Conservation (phyloP, 2,329 filamentous ascomycete species). For the Aspergillus sp. region DNA sequence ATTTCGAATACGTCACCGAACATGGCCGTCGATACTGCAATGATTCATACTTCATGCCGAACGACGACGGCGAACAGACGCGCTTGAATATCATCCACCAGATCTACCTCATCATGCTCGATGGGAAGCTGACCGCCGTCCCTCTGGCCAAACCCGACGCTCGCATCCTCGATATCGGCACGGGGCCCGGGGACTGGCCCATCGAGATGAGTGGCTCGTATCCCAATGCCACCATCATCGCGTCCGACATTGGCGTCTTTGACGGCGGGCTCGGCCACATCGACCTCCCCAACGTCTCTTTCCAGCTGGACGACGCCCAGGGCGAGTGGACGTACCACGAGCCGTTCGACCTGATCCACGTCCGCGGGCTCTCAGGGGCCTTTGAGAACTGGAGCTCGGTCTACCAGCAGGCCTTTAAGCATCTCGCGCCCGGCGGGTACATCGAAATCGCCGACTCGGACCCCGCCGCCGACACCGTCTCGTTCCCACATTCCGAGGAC, state of each 20-base stretch:
- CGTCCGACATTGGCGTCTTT: slow-evolving; percentile 25
- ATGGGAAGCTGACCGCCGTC: slow-evolving; percentile 32
- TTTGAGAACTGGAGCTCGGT: slow-evolving; percentile 48
- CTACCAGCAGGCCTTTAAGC: slow-evolving; percentile 46
- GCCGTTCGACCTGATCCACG: slow-evolving; percentile 50
- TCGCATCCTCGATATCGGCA: slow-evolving; percentile 45
- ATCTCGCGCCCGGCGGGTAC: slow-evolving; percentile 46
- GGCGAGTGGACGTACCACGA: slow-evolving; percentile 48
- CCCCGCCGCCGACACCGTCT: slow-evolving; percentile 26
- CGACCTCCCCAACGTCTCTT: slow-evolving; percentile 42
- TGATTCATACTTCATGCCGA: slow-evolving; percentile 64
- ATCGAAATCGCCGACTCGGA: slow-evolving; percentile 48
- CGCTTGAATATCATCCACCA: slow-evolving; percentile 63
- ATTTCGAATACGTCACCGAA: slow-evolving; percentile 57
- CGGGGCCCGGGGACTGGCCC: slow-evolving; percentile 52
- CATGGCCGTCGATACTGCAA: slow-evolving; percentile 63
- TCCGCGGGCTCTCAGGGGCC: slow-evolving; percentile 42
- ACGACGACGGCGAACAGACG: slow-evolving; percentile 64
- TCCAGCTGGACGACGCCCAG: slow-evolving; percentile 47
- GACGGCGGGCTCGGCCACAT: slow-evolving; percentile 38
- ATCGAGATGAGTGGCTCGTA: slow-evolving; percentile 46
- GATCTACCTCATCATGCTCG: slow-evolving; percentile 53
- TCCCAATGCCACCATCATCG: slow-evolving; percentile 48
- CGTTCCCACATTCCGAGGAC: slow-evolving; percentile 19
- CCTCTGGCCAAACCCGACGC: slow-evolving; percentile 25